Conservation (phyloP, 352 stramenopile genomes). For the Phytophthora crassamura region DNA sequence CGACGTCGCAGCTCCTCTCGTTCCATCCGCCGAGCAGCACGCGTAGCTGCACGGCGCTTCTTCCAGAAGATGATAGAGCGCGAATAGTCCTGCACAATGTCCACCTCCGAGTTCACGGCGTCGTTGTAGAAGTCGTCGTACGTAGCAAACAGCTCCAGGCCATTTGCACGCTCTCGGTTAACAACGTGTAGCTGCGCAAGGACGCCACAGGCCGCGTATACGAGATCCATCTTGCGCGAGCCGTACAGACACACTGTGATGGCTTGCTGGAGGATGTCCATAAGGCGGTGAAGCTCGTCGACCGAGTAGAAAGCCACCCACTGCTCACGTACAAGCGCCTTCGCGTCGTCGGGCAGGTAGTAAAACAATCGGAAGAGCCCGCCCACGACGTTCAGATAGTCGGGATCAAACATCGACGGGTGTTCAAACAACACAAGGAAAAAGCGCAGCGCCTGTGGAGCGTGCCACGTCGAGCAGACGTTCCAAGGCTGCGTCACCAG, state of each 20-base stretch:
- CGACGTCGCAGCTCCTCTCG: conserved; percentile 25
- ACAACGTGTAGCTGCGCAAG: conserved; percentile 73
- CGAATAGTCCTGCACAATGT: conserved; percentile 80
- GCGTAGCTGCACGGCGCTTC: conserved; percentile 47
- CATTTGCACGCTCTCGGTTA: conserved; percentile 46
- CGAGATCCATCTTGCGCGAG: conserved; percentile 74
- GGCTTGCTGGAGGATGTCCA: conserved; percentile 78
- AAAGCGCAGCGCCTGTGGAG: conserved; percentile 53
- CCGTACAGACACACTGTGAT: conserved; percentile 83
- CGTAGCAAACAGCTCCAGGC: conserved; percentile 49
- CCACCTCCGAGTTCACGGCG: conserved; percentile 82
- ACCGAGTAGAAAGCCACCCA: conserved; percentile 61
- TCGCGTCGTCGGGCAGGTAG: conserved; percentile 56
- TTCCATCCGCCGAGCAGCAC: conserved; percentile 22
- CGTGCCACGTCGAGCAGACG: conserved; percentile 73
- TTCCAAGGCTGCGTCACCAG: conserved; percentile 81
- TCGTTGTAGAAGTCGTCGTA: conserved; percentile 89
- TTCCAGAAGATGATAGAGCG: conserved; percentile 79
- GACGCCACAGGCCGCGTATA: conserved; percentile 75
- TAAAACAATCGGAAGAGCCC: conserved; percentile 77
- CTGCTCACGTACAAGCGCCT: conserved; percentile 57
- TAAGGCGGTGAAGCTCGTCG: conserved; percentile 68
- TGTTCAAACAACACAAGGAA: conserved; percentile 81
- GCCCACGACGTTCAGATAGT: conserved; percentile 76
- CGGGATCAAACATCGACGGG: conserved; percentile 76